Evolutionary conservation across 2,329 filamentous ascomycete genomes (phyloP).

Genomic region (Gaeumannomyces tritici): DNA sequence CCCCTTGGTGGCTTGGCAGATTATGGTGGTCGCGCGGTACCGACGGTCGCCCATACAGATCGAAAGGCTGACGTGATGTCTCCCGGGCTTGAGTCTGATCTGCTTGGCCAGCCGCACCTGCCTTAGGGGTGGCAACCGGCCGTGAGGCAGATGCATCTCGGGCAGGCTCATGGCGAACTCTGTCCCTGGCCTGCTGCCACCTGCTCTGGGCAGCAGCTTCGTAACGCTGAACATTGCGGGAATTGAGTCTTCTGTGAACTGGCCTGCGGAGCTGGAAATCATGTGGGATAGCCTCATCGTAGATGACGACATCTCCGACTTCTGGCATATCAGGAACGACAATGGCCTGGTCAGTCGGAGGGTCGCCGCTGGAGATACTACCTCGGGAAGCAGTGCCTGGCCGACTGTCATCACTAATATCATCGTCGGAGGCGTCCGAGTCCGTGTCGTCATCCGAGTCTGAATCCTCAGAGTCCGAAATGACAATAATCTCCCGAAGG

Average conservation of each 20-base stretch:
- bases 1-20: not conserved
- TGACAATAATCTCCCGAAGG: conserved; percentile 55
- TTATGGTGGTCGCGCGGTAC: not conserved
- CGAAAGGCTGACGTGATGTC: not conserved
- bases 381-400: not conserved
- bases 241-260: conserved; percentile 1
- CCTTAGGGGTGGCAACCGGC: not conserved
- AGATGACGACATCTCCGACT: not conserved
- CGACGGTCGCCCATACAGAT: not conserved
- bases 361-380: not conserved
- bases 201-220: conserved; percentile 4
- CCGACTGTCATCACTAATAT: conserved; percentile 10
- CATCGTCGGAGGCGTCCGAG: conserved; percentile 24
- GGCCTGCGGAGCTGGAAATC: not conserved
- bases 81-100: not conserved
- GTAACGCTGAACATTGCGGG: not conserved
- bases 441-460: conserved; percentile 27
- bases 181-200: conserved; percentile 3
- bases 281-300: not conserved
- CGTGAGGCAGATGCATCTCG: not conserved
- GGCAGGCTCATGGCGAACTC: conserved; percentile 1
- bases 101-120: not conserved
- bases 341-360: not conserved
- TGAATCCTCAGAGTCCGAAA: conserved; percentile 48
- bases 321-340: not conserved